Evolutionary conservation across 768 basidiomycete species (phyloP).

Genomic region (Hysterangium stoloniferum): DNA sequence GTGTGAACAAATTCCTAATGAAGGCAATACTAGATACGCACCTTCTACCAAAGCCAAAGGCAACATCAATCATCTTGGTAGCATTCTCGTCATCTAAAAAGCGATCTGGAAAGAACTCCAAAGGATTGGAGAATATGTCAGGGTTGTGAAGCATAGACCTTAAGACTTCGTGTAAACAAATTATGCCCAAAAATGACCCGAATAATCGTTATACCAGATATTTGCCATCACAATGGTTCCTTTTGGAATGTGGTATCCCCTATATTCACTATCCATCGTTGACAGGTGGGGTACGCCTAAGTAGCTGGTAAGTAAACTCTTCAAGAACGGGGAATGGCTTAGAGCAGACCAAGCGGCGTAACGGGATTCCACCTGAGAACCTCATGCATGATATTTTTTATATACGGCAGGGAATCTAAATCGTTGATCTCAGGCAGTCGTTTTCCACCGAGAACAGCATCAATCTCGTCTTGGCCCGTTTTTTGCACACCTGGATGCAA

Average conservation of each 20-base stretch:
- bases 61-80: not conserved
- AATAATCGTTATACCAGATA: slow-evolving; percentile 14
- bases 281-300: slow-evolving; percentile 45
- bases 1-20: not conserved
- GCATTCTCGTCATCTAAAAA: not conserved
- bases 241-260: slow-evolving; percentile 37
- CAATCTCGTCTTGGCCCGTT: slow-evolving; percentile 23
- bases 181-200: not conserved
- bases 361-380: slow-evolving; percentile 25
- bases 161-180: not conserved
- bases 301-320: not conserved
- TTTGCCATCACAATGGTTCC: slow-evolving; percentile 27
- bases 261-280: slow-evolving; percentile 44
- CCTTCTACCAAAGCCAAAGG: slow-evolving; percentile 3
- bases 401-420: slow-evolving; percentile 28
- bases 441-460: slow-evolving; percentile 22
- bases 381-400: slow-evolving; percentile 27
- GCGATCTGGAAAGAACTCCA: slow-evolving; percentile 1
- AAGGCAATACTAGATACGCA: not conserved
- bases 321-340: not conserved
- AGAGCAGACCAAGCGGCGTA: slow-evolving; percentile 18
- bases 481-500: slow-evolving; percentile 20
- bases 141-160: slow-evolving; percentile 1
- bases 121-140: slow-evolving; percentile 2
- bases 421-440: slow-evolving; percentile 26